A percentile compares a stretch with the other conserved stretches of the same genome.
These are phyloP conservation scores for Senna siamea DNA, from an alignment of 306 rosid genomes.

Conservation along the genomic window DNA sequence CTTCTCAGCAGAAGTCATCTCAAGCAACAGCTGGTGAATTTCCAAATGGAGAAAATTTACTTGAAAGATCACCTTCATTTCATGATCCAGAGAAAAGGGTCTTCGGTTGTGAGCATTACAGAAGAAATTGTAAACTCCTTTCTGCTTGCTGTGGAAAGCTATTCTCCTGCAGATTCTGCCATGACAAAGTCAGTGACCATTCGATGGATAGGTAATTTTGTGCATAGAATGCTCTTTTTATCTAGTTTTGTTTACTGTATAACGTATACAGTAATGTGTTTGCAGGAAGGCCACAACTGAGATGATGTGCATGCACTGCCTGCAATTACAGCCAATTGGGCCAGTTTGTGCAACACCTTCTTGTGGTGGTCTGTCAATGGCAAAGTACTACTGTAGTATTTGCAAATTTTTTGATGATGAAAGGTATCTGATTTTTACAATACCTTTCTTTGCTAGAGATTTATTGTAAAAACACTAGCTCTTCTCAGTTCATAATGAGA, in stretches of 20 bases:
- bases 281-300: conserved; percentile 72
- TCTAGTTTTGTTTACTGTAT: not conserved
- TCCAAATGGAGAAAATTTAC: conserved; percentile 51
- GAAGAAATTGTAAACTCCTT: conserved; percentile 76
- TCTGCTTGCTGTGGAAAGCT: conserved; percentile 82
- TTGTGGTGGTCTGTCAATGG: conserved; percentile 70
- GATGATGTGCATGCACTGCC: conserved; percentile 79
- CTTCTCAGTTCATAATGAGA: no score
- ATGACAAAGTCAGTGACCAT: conserved; percentile 80
- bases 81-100: conserved; percentile 51
- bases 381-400: conserved; percentile 67
- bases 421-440: conserved; percentile 53
- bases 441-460: no score
- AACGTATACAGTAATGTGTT: conserved; percentile 3
- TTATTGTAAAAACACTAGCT: no score
- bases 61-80: conserved; percentile 52
- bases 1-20: conserved; percentile 77
- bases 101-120: conserved; percentile 79
- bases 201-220: conserved; percentile 73
- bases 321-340: conserved; percentile 65
- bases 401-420: conserved; percentile 85
- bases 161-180: conserved; percentile 77
- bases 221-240: not conserved
- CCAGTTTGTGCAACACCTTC: conserved; percentile 65
- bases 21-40: conserved; percentile 51